Evolutionary conservation across 495 filamentous ascomycete genomes (phyloP).

Genomic region (Trichoderma reesei): DNA sequence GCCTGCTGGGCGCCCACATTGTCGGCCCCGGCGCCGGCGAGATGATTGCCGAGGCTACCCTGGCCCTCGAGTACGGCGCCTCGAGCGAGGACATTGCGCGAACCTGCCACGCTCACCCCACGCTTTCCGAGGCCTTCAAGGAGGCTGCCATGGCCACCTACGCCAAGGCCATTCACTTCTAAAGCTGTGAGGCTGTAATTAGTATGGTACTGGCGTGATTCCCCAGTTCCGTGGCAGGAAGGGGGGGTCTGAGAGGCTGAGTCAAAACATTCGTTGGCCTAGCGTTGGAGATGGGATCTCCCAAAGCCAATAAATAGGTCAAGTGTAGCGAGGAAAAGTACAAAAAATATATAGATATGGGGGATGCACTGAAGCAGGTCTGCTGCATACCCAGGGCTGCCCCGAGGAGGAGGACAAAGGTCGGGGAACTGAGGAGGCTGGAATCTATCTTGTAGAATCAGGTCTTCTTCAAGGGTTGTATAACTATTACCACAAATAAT

Average conservation of each 20-base stretch:
- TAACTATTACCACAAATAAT: neutral
- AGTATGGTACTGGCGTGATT: neutral
- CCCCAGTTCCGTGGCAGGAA: no score
- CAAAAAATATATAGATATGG: neutral
- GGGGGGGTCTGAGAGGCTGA: neutral
- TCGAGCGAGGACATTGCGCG: conserved; percentile 90
- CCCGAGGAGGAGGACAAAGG: neutral
- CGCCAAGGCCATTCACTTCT: conserved; percentile 94
- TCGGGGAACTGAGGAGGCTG: neutral
- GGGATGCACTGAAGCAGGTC: neutral
- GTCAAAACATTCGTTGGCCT: no score
- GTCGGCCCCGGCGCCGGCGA: conserved; percentile 92
- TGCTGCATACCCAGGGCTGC: neutral
- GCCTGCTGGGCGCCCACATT: conserved; percentile 92
- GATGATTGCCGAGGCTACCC: conserved; percentile 97
- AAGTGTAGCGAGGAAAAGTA: neutral
- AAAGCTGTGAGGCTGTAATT: conserved; percentile 26
- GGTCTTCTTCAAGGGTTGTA: no score
- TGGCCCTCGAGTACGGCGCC: conserved; percentile 94
- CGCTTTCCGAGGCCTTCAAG: conserved; percentile 95
- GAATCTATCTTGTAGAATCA: no score
- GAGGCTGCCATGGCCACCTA: conserved; percentile 98
- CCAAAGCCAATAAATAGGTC: neutral
- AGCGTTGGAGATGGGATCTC: neutral
- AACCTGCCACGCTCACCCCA: conserved; percentile 95